Base-by-base conservation (phyloP, 1,139 yeast species). In the Zygoascus meyerae region DNA sequence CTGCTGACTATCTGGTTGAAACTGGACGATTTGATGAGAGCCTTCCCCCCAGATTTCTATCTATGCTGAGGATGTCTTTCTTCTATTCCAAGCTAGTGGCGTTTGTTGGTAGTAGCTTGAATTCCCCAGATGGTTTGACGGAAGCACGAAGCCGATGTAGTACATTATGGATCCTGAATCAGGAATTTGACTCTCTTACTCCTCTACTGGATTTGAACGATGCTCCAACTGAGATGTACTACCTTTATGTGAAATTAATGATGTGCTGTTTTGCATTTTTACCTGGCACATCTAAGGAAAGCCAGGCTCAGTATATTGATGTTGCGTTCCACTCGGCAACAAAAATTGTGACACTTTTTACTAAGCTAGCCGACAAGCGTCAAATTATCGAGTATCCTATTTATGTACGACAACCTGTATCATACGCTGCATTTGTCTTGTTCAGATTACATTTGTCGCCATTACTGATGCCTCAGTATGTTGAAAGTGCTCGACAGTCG, bases 271-370 rank as follows among this genome's bases (percentile, higher is more conserved):
- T 86, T 72, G 92, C 96, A 5, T 90, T 89, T 59, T 70, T 90
- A 49, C 97, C 97, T 1, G 95, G 86, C 11, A 86, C 95, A 0
- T 94, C 95, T 3, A 78, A 83, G 41, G 94, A 84, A 57, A 95
- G 86, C 65, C 96, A 86, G 65, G 84, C 87, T 0, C 81, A 80
- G 55, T 87, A 85, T 63, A 92, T 89, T 14, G 82, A 87, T 40
- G 78, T 81, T 35, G 95, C 95, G 0, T 89, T 86, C 61, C 70
- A 84, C 46, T 70, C 89, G 1, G 89, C 95, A 1, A 89, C 97
- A 0, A 73, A 92, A 52, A 79, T 87, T 37, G 79, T 89, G 16
- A 87, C 97, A 0, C 70, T 87, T 15, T 77, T 86, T 38, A 83
- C 95, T 1, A 79, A 81, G 54, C 68, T 87, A 59, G 74, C 86